A percentile compares a stretch with the other conserved stretches of the same genome.
Conservation (phyloP, 306 rosid genomes). For the Castanea mollissima region DNA sequence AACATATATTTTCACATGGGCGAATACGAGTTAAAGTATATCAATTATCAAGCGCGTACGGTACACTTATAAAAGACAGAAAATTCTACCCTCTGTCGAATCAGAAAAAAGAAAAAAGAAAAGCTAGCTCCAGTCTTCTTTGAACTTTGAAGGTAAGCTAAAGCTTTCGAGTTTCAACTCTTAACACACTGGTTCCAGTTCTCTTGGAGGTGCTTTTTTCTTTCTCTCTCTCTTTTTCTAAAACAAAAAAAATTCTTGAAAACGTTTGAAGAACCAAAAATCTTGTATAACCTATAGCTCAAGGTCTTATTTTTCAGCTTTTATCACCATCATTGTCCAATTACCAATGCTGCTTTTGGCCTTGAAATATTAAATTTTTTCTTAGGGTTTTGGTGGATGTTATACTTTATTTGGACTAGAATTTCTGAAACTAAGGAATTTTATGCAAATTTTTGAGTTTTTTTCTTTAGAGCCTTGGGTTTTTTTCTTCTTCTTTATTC, state of each 20-base stretch:
- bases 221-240: background rate
- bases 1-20: slow-evolving; percentile 29
- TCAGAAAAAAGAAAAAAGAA: background rate
- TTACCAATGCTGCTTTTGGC: background rate
- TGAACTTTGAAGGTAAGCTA: slow-evolving; percentile 16
- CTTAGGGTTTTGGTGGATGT: background rate
- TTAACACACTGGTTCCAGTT: background rate
- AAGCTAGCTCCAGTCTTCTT: background rate
- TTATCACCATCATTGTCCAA: background rate
- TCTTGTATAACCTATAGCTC: background rate
- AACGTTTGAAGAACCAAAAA: background rate
- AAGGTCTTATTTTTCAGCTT: background rate
- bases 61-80: slow-evolving; percentile 11
- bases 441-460: background rate
- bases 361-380: background rate
- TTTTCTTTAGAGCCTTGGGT: background rate
- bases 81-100: background rate
- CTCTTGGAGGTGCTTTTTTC: background rate
- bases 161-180: too few species aligned
- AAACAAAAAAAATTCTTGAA: background rate
- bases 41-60: slow-evolving; percentile 22
- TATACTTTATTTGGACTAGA: background rate
- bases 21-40: background rate
- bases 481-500: background rate
- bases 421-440: background rate